Evolutionary conservation across 225 moss, liverwort and hornwort species (phyloP).

Genomic region (Sphagnum tenellum): DNA sequence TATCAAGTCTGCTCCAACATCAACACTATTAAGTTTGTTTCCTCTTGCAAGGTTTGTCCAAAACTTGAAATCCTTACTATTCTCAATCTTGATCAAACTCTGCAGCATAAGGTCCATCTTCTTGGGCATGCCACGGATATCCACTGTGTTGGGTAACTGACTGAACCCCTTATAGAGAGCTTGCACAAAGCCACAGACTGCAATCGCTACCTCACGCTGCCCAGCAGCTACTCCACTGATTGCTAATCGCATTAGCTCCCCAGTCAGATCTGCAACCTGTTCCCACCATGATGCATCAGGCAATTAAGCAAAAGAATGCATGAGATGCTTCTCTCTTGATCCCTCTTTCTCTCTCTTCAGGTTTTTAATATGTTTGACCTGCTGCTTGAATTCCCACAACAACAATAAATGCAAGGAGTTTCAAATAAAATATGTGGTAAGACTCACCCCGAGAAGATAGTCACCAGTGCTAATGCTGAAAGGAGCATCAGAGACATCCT

Average conservation of each 20-base stretch:
- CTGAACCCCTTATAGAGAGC: constrained; percentile 31
- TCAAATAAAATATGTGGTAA: too few species aligned
- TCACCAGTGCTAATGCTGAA: constrained; percentile 32
- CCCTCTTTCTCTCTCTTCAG: too few species aligned
- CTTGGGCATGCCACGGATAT: constrained; percentile 23
- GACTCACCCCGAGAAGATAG: constrained; percentile 41
- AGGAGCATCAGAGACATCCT: constrained; percentile 24
- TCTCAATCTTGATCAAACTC: constrained; percentile 48
- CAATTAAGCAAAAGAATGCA: too few species aligned
- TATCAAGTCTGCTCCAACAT: neutral
- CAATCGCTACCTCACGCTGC: constrained; percentile 23
- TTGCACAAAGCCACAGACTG: constrained; percentile 27
- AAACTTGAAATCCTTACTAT: constrained; percentile 8
- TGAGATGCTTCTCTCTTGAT: too few species aligned
- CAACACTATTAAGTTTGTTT: too few species aligned
- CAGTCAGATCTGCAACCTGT: constrained; percentile 47
- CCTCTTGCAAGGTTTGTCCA: too few species aligned
- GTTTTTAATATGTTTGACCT: too few species aligned
- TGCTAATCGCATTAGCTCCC: constrained; percentile 48
- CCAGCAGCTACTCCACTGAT: constrained; percentile 44
- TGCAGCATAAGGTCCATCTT: constrained; percentile 46
- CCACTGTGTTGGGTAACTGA: constrained; percentile 25
- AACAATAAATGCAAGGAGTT: too few species aligned
- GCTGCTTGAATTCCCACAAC: too few species aligned
- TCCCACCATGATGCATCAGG: neutral